phyloP scores from a whole-genome alignment of 805 yeast genomes.

The Yarrowia bubula region DNA sequence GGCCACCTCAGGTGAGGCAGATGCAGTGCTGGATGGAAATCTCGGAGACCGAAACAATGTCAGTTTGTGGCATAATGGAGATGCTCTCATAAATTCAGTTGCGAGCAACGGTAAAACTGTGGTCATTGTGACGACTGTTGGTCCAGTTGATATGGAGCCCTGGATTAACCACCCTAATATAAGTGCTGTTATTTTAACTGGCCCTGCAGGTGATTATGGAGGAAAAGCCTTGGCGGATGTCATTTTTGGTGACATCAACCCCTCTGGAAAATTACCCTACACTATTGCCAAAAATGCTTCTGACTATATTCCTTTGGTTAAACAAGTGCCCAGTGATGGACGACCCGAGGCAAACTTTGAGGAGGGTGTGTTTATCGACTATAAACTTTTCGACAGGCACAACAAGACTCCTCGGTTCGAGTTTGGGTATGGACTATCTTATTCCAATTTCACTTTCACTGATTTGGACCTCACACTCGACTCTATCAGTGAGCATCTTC shows the following conservation, averaged over 20 bases:
- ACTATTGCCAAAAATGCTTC: slow-evolving; percentile 54
- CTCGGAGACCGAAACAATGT: slow-evolving; percentile 57
- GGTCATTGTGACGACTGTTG: slow-evolving; percentile 59
- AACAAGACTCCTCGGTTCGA: slow-evolving; percentile 57
- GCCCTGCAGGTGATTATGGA: slow-evolving; percentile 54
- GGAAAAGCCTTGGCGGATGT: slow-evolving; percentile 60
- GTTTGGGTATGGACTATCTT: slow-evolving; percentile 62
- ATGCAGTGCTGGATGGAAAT: slow-evolving; percentile 53
- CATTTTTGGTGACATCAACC: slow-evolving; percentile 57
- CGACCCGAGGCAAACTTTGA: slow-evolving; percentile 39
- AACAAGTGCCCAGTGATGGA: slow-evolving; percentile 41
- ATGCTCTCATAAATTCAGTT: slow-evolving; percentile 51
- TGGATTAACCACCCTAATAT: slow-evolving; percentile 57
- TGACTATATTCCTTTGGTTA: slow-evolving; percentile 50
- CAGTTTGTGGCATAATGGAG: slow-evolving; percentile 58
- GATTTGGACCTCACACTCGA: slow-evolving; percentile 45
- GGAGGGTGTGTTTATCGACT: slow-evolving; percentile 52
- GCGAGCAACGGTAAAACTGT: slow-evolving; percentile 53
- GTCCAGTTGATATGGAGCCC: slow-evolving; percentile 57
- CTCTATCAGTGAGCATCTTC: slow-evolving; percentile 50
- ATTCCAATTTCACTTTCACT: slow-evolving; percentile 44
- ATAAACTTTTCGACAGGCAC: slow-evolving; percentile 56
- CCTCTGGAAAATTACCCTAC: slow-evolving; percentile 63
- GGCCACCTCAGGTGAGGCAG: slow-evolving; percentile 58
- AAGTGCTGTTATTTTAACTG: slow-evolving; percentile 54